phyloP scores from a whole-genome alignment of 169 alveolate genomes.

The Plasmodium inui region DNA sequence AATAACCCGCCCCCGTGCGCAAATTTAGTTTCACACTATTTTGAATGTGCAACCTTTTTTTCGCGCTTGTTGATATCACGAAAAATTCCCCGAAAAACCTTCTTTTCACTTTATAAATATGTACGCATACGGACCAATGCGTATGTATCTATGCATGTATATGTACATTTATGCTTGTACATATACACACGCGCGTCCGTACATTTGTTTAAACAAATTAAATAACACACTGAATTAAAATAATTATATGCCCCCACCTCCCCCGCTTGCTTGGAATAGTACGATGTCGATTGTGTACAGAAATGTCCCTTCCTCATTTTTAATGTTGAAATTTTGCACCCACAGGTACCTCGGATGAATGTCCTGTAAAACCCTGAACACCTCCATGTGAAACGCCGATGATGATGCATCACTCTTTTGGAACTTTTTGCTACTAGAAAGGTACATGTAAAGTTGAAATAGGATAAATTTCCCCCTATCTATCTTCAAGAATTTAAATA shows the following conservation, averaged over 20 bases:
- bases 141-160: background rate
- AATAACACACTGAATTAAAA: conserved; percentile 39
- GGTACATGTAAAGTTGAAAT: conserved; percentile 65
- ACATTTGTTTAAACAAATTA: conserved; percentile 39
- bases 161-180: background rate
- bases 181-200: background rate
- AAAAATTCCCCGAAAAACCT: conserved; percentile 11
- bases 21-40: conserved; percentile 21
- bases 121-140: background rate
- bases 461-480: conserved; percentile 47
- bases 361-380: conserved; percentile 31
- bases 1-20: background rate
- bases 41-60: conserved; percentile 65
- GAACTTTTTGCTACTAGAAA: conserved; percentile 26
- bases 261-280: conserved; percentile 7
- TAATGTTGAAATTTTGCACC: conserved; percentile 28
- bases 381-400: conserved; percentile 43
- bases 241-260: conserved; percentile 3
- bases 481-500: conserved; percentile 47
- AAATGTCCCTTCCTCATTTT: conserved; percentile 67
- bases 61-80: conserved; percentile 31
- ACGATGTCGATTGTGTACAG: conserved; percentile 61
- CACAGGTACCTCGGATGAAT: conserved; percentile 24
- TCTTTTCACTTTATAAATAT: conserved; percentile 30
- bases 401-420: conserved; percentile 29